Evolutionary conservation across 2,329 filamentous ascomycete species (phyloP), one percentile per base, ranked within the genome.

Genomic region (Ceratocystiopsis brevicomis): DNA sequence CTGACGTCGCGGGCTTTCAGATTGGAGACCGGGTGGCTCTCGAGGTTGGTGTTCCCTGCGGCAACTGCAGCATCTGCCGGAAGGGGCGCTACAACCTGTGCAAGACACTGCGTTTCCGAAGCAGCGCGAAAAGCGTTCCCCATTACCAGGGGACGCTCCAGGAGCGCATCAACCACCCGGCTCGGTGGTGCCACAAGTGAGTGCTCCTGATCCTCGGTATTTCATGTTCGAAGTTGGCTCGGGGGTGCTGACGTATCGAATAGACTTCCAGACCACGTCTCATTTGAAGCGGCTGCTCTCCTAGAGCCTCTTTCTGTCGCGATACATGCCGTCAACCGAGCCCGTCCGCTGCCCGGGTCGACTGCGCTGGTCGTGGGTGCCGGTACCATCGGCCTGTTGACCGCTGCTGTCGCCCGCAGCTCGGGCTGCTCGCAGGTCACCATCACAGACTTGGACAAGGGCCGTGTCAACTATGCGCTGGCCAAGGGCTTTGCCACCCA

Each of bases 301-400:
- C 62, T 78, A 2, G 74, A 78, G 53, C 73, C 73, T 1, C 60
- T 78, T 5, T 73, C 71, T 0, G 74, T 78, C 18, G 72, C 71
- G 17, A 70, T 77, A 40, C 74, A 77, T 50, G 69, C 73, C 4
- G 61, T 75, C 44, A 74, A 75, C 52, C 63, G 73, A 33, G 70
- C 71, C 13, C 58, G 54, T 30, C 66, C 66, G 3, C 56, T 62
- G 11, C 64, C 70, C 1, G 69, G 69, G 8, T 71, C 69, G 4
- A 70, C 67, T 2, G 69, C 71, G 4, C 58, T 79, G n/a, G 68
- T 80, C 25, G 67, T 78, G n/a, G 76, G 76, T 15, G 73, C 74
- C 12, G 76, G 75, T 15, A 70, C 76, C 1, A 68, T 80, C 30
- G 76, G 76, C 1, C 59, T 79, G 3, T 60, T 79, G 38, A 76